These are phyloP conservation scores for Aspergillus sojae DNA, from an alignment of 2,329 filamentous ascomycete genomes.

Conservation along the genomic window DNA sequence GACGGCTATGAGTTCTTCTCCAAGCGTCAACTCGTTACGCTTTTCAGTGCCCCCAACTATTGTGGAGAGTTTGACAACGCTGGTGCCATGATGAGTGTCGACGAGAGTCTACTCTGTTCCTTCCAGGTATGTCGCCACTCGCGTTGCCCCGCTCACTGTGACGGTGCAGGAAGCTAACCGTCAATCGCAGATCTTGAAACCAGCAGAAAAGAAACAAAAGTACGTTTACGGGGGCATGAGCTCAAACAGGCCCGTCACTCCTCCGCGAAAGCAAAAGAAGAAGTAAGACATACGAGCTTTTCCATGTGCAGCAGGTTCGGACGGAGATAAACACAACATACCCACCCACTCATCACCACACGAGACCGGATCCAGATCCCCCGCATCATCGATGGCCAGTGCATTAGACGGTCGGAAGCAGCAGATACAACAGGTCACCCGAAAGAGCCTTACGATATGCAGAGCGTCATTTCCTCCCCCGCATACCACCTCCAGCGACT, in stretches of 20 bases:
- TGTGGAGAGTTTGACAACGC: slow-evolving; percentile 99
- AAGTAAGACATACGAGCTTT: slow-evolving; percentile 74
- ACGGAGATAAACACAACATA: slow-evolving; percentile 71
- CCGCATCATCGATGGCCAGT: slow-evolving; percentile 32
- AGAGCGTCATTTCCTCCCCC: slow-evolving; percentile 23
- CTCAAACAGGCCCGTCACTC: slow-evolving; percentile 69
- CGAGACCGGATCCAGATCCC: slow-evolving; percentile 25
- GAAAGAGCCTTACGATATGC: slow-evolving; percentile 24
- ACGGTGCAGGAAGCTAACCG: neutral
- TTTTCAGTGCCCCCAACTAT: slow-evolving; percentile 99
- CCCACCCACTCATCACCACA: slow-evolving; percentile 29
- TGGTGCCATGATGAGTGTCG: slow-evolving; percentile 99
- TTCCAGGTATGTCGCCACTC: slow-evolving; percentile 73
- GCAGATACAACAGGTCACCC: slow-evolving; percentile 22
- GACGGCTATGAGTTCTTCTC: slow-evolving; percentile 99
- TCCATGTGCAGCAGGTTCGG: slow-evolving; percentile 85
- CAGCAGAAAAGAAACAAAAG: slow-evolving; percentile 99
- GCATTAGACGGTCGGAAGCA: slow-evolving; percentile 28
- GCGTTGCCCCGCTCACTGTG: neutral
- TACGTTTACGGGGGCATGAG: slow-evolving; percentile 80
- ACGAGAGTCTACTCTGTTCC: slow-evolving; percentile 96
- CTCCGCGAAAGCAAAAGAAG: slow-evolving; percentile 71
- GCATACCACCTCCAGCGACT: slow-evolving; percentile 26
- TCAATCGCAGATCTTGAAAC: slow-evolving; percentile 83
- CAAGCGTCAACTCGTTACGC: slow-evolving; percentile 92